Evolutionary conservation across 2,329 filamentous ascomycete species (phyloP).

Genomic region (Alternaria angustiovoidea): DNA sequence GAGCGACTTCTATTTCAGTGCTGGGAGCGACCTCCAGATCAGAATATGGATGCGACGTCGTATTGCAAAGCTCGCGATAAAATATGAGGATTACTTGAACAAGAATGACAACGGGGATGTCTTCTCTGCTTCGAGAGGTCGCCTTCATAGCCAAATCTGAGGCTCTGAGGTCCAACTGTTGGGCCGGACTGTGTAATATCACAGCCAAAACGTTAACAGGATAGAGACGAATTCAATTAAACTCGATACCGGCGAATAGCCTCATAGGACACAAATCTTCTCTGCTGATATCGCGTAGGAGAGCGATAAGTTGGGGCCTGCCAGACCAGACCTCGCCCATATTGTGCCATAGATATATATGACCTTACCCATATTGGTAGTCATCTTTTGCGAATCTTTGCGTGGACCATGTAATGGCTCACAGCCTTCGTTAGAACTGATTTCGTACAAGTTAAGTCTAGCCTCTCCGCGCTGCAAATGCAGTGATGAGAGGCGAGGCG

Average conservation of each 20-base stretch:
- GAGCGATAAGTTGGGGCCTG: not conserved
- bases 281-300: not conserved
- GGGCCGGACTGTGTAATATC: not conserved
- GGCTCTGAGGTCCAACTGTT: not conserved
- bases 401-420: not conserved
- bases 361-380: not conserved
- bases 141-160: not conserved
- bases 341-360: not conserved
- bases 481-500: not conserved
- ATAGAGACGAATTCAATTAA: not conserved
- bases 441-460: not conserved
- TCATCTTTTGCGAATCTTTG: not conserved
- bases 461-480: not conserved
- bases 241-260: not conserved
- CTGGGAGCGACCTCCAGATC: not conserved
- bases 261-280: not conserved
- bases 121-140: accelerated
- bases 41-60: not conserved
- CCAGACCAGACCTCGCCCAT: not conserved
- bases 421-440: not conserved
- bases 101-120: not conserved
- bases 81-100: not conserved
- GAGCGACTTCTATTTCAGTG: not conserved
- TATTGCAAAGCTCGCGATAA: not conserved
- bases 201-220: not conserved